Conservation (phyloP, 139 green algal genomes). For the Chlorella vulgaris region DNA sequence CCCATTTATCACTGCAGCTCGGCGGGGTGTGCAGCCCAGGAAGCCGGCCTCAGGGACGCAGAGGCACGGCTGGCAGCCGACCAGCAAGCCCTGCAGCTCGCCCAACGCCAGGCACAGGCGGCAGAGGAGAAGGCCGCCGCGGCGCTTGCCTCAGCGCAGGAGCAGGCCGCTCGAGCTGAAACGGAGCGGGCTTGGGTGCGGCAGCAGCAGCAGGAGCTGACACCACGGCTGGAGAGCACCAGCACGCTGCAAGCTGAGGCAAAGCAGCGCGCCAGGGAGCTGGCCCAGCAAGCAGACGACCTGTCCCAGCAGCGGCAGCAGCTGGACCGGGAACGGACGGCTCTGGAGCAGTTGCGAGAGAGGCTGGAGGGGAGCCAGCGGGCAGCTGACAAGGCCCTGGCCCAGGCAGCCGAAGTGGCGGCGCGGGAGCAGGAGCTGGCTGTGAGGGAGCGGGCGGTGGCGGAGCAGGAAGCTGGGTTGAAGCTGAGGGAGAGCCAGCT, state of each 20-base stretch:
- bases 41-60: conserved; percentile 6
- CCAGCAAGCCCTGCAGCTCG: neutral
- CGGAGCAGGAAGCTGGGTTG: conserved; percentile 21
- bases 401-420: conserved; percentile 16
- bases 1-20: neutral
- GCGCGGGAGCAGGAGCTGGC: conserved; percentile 5
- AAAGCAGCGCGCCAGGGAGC: conserved; percentile 26
- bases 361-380: conserved; percentile 33
- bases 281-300: conserved; percentile 29
- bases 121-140: conserved; percentile 19
- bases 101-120: neutral
- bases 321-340: conserved; percentile 15
- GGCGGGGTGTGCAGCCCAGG: neutral
- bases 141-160: neutral
- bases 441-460: conserved; percentile 10
- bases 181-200: conserved; percentile 21
- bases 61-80: conserved; percentile 15
- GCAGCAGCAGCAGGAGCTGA: conserved; percentile 31
- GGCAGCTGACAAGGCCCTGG: conserved; percentile 12
- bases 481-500: conserved; percentile 26
- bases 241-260: neutral
- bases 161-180: conserved; percentile 12
- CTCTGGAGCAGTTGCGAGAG: conserved; percentile 24
- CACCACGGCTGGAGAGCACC: conserved; percentile 20
- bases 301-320: neutral